A percentile compares a stretch with the other conserved stretches of the same genome.
These are phyloP conservation scores for Leucaena leucocephala DNA, from an alignment of 306 rosid genomes.

Conservation along the genomic window DNA sequence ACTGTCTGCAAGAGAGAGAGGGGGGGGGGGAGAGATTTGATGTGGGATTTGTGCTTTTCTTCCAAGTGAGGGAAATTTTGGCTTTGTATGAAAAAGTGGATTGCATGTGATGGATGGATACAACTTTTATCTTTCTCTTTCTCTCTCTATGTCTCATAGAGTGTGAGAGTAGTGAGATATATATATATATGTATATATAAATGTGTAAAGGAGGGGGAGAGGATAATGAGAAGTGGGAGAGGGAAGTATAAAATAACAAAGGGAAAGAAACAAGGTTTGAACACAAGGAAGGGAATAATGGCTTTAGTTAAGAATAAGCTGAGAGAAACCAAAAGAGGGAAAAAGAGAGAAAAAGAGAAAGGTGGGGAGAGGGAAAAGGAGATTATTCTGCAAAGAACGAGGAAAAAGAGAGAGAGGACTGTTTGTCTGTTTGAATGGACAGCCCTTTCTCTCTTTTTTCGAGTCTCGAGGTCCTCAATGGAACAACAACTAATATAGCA, in stretches of 20 bases:
- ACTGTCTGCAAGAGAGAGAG: slow-evolving; percentile 25
- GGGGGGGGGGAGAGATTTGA: slow-evolving; percentile 29
- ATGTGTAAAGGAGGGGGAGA: slow-evolving; percentile 48
- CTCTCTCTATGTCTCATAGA: neutral
- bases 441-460: slow-evolving; percentile 42
- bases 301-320: slow-evolving; percentile 71
- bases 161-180: no score
- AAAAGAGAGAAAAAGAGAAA: slow-evolving; percentile 39
- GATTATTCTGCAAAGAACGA: slow-evolving; percentile 54
- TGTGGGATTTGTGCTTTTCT: slow-evolving; percentile 83
- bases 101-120: slow-evolving; percentile 45
- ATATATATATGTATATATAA: neutral
- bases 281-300: slow-evolving; percentile 61
- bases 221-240: slow-evolving; percentile 64
- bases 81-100: slow-evolving; percentile 66
- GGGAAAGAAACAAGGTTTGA: slow-evolving; percentile 50
- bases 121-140: slow-evolving; percentile 37
- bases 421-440: slow-evolving; percentile 64
- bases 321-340: slow-evolving; percentile 23
- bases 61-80: slow-evolving; percentile 92
- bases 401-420: slow-evolving; percentile 50
- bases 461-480: slow-evolving; percentile 45
- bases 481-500: neutral
- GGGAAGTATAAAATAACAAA: slow-evolving; percentile 48
- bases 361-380: slow-evolving; percentile 34